phyloP scores from a whole-genome alignment of 495 filamentous ascomycete genomes.

The Aspergillus affinis region DNA sequence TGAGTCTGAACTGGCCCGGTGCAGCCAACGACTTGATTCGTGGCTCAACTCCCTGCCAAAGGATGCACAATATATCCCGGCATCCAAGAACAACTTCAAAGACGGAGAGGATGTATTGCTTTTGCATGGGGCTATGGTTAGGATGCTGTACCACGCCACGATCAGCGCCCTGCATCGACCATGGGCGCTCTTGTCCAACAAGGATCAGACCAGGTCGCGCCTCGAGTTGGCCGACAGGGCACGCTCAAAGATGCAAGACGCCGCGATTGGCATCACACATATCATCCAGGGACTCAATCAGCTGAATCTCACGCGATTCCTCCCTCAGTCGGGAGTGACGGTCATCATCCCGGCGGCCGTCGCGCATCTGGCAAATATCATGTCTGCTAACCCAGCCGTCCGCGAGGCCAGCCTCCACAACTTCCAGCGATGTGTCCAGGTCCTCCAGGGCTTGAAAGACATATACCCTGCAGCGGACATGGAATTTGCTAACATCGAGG shows the following conservation, averaged over 20 bases:
- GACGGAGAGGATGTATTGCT: conserved; percentile 57
- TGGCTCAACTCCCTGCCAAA: conserved; percentile 69
- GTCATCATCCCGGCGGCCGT: conserved; percentile 85
- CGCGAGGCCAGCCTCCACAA: conserved; percentile 64
- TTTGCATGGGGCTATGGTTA: conserved; percentile 72
- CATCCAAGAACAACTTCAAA: conserved; percentile 31
- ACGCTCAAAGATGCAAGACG: conserved; percentile 69
- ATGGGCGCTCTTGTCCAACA: conserved; percentile 59
- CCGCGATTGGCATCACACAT: conserved; percentile 72
- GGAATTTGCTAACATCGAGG: conserved; percentile 76
- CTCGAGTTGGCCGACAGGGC: conserved; percentile 49
- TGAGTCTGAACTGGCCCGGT: conserved; percentile 61
- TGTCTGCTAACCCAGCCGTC: conserved; percentile 64
- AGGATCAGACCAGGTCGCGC: conserved; percentile 43
- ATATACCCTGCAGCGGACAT: conserved; percentile 82
- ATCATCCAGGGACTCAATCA: conserved; percentile 70
- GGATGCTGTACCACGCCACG: conserved; percentile 85
- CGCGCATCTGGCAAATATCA: conserved; percentile 82
- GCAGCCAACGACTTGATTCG: conserved; percentile 66
- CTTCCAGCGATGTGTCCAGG: conserved; percentile 77
- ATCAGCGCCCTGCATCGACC: conserved; percentile 82
- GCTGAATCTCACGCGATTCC: conserved; percentile 66
- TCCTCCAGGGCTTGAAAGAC: conserved; percentile 72
- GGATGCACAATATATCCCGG: conserved; percentile 45
- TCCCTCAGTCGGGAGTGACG: conserved; percentile 83